A percentile compares a stretch with the other conserved stretches of the same genome.
phyloP scores from a whole-genome alignment of 78 protist species.

The Diacronema lutheri region DNA sequence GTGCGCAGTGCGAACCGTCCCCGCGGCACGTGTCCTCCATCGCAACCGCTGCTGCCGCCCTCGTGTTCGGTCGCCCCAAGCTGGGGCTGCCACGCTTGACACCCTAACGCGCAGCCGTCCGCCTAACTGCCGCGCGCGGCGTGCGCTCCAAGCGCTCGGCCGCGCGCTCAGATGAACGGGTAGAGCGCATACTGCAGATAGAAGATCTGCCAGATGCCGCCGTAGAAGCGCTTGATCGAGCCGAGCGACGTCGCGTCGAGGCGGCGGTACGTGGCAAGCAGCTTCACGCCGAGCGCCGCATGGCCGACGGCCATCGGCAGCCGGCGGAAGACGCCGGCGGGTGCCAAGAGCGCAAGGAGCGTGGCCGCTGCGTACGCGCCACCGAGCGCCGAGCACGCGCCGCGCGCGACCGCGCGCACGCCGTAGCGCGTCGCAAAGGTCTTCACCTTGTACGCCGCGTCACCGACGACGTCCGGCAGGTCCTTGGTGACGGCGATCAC shows the following conservation, averaged over 20 bases:
- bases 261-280: background rate
- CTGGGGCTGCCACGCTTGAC: too few species aligned
- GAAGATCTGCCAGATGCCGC: constrained; percentile 25
- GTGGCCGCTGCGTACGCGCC: constrained; percentile 18
- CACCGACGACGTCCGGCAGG: constrained; percentile 33
- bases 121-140: too few species aligned
- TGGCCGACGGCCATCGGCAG: background rate
- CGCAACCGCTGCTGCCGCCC: too few species aligned
- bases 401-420: background rate
- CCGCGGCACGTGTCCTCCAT: too few species aligned
- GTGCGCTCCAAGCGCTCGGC: too few species aligned
- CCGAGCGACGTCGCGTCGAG: background rate
- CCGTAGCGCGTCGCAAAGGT: constrained; percentile 15
- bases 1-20: too few species aligned
- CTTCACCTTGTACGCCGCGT: background rate
- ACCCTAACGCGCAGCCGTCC: too few species aligned
- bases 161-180: constrained; percentile 15
- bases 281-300: background rate
- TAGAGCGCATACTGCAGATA: constrained; percentile 15
- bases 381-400: background rate
- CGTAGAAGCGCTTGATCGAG: constrained; percentile 14
- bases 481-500: constrained; percentile 44
- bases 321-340: background rate
- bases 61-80: too few species aligned
- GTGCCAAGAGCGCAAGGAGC: background rate